These are phyloP conservation scores for Exophiala spinifera DNA, from an alignment of 2,329 filamentous ascomycete species.

Conservation along the genomic window DNA sequence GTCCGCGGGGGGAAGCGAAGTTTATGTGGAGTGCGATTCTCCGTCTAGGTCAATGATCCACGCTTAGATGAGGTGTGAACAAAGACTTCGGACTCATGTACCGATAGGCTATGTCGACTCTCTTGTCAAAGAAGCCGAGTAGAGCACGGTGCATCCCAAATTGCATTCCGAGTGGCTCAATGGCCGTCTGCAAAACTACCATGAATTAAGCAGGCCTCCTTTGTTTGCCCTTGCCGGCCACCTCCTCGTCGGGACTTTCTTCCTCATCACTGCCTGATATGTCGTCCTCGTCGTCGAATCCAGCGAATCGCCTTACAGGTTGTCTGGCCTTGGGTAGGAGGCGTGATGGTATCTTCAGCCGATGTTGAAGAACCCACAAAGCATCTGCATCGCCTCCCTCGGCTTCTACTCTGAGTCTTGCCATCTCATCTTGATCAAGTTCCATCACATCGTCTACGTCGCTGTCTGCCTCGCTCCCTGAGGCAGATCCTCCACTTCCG, in stretches of 20 bases:
- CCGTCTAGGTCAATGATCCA: background rate
- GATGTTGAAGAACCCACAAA: conserved; percentile 30
- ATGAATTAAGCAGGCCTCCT: background rate
- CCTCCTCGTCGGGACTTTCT: conserved; percentile 34
- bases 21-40: conserved; percentile 1
- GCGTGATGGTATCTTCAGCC: conserved; percentile 23
- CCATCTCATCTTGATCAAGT: conserved; percentile 28
- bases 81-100: no score
- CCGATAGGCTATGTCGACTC: no score
- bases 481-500: conserved; percentile 34
- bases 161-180: background rate
- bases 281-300: conserved; percentile 48
- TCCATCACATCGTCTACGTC: conserved; percentile 34
- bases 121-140: background rate
- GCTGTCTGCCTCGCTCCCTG: conserved; percentile 40
- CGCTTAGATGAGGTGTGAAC: no score
- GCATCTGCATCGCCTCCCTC: conserved; percentile 29
- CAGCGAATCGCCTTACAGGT: conserved; percentile 39
- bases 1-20: background rate
- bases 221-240: conserved; percentile 16
- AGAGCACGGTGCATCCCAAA: background rate
- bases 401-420: conserved; percentile 23
- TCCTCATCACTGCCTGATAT: conserved; percentile 45
- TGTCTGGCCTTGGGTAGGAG: conserved; percentile 23
- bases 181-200: background rate